Conservation (phyloP, 2,329 filamentous ascomycete species). For the Didymella lethalis region DNA sequence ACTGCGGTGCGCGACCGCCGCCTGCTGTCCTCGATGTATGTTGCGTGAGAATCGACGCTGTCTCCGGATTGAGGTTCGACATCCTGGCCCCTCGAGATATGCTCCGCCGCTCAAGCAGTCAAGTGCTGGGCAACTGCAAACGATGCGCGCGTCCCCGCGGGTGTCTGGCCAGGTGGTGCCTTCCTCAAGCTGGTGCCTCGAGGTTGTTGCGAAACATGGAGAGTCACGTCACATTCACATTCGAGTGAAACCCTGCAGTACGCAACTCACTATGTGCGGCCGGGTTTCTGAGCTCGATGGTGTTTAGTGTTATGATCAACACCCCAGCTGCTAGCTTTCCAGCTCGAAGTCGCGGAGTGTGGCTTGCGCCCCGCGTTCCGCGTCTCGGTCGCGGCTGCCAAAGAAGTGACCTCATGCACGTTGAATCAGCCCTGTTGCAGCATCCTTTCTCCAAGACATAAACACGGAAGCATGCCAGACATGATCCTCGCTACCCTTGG, state of each 20-base stretch:
- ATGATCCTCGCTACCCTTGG: slow-evolving; percentile 16
- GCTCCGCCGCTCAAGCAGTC: background rate
- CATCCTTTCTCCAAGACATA: slow-evolving; percentile 9
- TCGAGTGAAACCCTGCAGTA: background rate
- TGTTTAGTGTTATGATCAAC: slow-evolving; percentile 6
- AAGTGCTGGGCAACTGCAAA: slow-evolving; percentile 10
- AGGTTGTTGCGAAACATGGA: slow-evolving; percentile 24
- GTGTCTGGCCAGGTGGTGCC: slow-evolving; percentile 26
- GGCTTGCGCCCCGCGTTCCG: slow-evolving; percentile 22
- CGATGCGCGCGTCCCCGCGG: slow-evolving; percentile 20
- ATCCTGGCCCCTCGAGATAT: slow-evolving; percentile 24
- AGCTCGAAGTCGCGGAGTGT: slow-evolving; percentile 15
- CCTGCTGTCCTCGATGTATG: slow-evolving; percentile 50
- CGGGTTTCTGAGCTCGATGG: background rate
- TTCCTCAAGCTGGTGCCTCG: slow-evolving; percentile 26
- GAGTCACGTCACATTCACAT: slow-evolving; percentile 4
- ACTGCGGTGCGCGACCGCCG: slow-evolving; percentile 73
- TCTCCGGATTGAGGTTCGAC: slow-evolving; percentile 49
- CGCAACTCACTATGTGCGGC: background rate
- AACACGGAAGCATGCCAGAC: slow-evolving; percentile 9
- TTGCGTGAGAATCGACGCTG: slow-evolving; percentile 53
- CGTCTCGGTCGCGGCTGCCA: slow-evolving; percentile 15
- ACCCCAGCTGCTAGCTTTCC: slow-evolving; percentile 7
- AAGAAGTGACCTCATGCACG: slow-evolving; percentile 19
- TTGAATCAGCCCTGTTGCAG: slow-evolving; percentile 8